phyloP scores from a whole-genome alignment of 2,329 filamentous ascomycete species.

The Penicillium griseofulvum region DNA sequence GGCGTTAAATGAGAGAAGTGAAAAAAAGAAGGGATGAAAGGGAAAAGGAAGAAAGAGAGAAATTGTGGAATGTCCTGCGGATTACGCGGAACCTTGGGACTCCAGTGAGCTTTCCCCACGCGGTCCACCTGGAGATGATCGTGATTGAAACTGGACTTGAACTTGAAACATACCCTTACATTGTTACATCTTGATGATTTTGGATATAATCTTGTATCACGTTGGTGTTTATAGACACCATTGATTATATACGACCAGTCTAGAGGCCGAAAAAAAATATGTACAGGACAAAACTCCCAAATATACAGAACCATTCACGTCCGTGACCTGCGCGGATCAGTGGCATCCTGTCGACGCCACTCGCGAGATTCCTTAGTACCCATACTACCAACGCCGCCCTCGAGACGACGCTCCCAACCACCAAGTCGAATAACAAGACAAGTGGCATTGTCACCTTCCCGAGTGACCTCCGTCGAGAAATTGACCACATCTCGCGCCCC shows the following conservation, averaged over 20 bases:
- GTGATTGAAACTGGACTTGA: not conserved
- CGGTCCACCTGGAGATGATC: slow-evolving; percentile 8
- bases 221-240: not conserved
- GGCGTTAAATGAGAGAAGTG: not conserved
- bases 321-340: slow-evolving; percentile 73
- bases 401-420: slow-evolving; percentile 62
- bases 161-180: not conserved
- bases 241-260: slow-evolving; percentile 15
- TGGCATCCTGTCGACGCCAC: slow-evolving; percentile 74
- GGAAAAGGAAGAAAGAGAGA: not conserved
- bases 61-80: slow-evolving; percentile 11
- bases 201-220: not conserved
- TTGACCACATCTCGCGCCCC: slow-evolving; percentile 74
- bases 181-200: not conserved
- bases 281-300: slow-evolving; percentile 13
- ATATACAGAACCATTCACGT: slow-evolving; percentile 29
- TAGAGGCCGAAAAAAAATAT: slow-evolving; percentile 16
- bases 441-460: slow-evolving; percentile 62
- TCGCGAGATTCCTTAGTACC: slow-evolving; percentile 91
- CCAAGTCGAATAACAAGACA: slow-evolving; percentile 62
- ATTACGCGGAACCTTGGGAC: slow-evolving; percentile 20
- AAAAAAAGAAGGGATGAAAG: not conserved
- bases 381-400: slow-evolving; percentile 84
- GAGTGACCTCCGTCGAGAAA: slow-evolving; percentile 82
- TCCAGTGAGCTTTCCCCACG: slow-evolving; percentile 18